A percentile compares a stretch with the other conserved stretches of the same genome.
phyloP scores from a whole-genome alignment of 2,329 filamentous ascomycete species.

The Diplodia scrobiculata region DNA sequence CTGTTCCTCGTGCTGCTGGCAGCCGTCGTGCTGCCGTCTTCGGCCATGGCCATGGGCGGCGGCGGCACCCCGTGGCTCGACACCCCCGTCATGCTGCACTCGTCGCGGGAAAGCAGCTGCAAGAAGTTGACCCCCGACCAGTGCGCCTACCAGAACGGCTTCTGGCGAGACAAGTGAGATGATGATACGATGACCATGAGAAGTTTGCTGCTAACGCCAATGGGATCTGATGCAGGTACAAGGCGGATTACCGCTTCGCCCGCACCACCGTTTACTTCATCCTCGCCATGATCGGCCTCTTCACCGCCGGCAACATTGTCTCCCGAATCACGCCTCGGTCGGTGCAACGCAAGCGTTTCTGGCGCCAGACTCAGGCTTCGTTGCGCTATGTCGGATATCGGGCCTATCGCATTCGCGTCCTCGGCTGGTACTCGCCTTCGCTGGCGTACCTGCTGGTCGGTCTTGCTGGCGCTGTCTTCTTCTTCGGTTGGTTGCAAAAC shows the following conservation, averaged over 20 bases:
- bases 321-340: slow-evolving; percentile 1
- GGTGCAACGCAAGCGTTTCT: slow-evolving; percentile 4
- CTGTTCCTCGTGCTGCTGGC: not conserved
- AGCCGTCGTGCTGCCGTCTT: not conserved
- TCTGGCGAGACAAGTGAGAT: slow-evolving; percentile 29
- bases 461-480: slow-evolving; percentile 35
- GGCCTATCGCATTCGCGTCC: slow-evolving; percentile 33
- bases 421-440: slow-evolving; percentile 39
- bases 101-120: slow-evolving; percentile 26
- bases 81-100: slow-evolving; percentile 28
- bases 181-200: too few species aligned
- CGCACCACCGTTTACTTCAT: slow-evolving; percentile 29
- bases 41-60: slow-evolving; percentile 1
- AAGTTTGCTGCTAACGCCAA: not conserved
- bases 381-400: slow-evolving; percentile 39
- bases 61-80: slow-evolving; percentile 25
- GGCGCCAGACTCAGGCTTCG: slow-evolving; percentile 32
- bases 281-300: slow-evolving; percentile 24
- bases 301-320: slow-evolving; percentile 26
- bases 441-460: slow-evolving; percentile 37
- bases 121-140: slow-evolving; percentile 20
- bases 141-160: slow-evolving; percentile 24
- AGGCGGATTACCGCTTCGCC: slow-evolving; percentile 30
- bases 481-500: slow-evolving; percentile 33
- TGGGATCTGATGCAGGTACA: slow-evolving; percentile 22